These are phyloP conservation scores for Pseudopyricularia javanii DNA, from an alignment of 2,329 filamentous ascomycete species.

Conservation along the genomic window DNA sequence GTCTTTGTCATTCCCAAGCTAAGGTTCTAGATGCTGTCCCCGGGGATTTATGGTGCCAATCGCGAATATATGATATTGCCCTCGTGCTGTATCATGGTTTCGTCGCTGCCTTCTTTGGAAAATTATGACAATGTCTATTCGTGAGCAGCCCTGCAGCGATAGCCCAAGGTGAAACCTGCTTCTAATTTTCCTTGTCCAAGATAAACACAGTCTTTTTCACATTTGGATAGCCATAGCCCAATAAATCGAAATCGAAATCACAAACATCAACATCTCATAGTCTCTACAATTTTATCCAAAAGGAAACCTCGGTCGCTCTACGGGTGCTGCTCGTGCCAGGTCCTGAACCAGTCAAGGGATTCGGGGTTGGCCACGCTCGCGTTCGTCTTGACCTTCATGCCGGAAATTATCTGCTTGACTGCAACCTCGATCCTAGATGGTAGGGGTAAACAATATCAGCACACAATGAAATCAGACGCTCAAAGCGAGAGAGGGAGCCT, in stretches of 20 bases:
- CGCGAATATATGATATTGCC: too few species aligned
- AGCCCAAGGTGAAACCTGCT: neutral
- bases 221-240: too few species aligned
- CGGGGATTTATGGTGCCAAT: neutral
- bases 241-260: too few species aligned
- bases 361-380: slow-evolving; percentile 88
- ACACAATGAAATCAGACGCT: neutral
- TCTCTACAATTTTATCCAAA: too few species aligned
- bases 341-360: slow-evolving; percentile 76
- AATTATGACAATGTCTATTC: neutral
- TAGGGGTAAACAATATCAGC: neutral
- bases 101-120: neutral
- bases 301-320: slow-evolving; percentile 3
- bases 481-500: neutral
- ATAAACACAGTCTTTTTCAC: too few species aligned
- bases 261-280: too few species aligned
- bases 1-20: slow-evolving; percentile 84
- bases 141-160: neutral
- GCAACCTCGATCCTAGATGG: slow-evolving; percentile 71
- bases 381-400: slow-evolving; percentile 74
- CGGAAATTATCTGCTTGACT: slow-evolving; percentile 91
- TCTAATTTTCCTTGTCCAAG: too few species aligned
- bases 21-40: slow-evolving; percentile 50
- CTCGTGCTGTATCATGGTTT: neutral
- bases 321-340: slow-evolving; percentile 52